Base-by-base conservation (phyloP, 352 stramenopile genomes). In the Phytophthora pisi region DNA sequence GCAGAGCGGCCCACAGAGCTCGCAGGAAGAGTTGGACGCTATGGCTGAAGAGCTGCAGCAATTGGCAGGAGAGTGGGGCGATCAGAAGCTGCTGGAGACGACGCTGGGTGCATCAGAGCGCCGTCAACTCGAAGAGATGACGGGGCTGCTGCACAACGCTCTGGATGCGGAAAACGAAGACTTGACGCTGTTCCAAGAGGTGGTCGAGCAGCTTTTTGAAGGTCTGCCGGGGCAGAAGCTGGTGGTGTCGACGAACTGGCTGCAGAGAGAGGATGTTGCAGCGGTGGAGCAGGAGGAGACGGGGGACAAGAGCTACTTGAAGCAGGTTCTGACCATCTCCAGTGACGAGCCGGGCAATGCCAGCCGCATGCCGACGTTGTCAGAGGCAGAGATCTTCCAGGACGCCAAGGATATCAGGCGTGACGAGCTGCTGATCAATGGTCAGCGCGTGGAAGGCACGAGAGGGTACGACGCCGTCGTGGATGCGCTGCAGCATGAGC, bases 331-430 rank as follows among this genome's bases (percentile, higher is more conserved):
- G 36, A 52, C 61, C 0, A 57, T 77, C 20, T 43, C 45, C 40
- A 64, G 64, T 52, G 51, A 58, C 4, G 31, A 57, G 9, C 11
- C 24, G 11, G 30, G 9, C 15, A 67, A 63, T n/a, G 8, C 10
- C 9, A 57, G 30, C 31, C 53, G 40, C 34, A 64, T 62, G 23
- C 82, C 26, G 6, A 68, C 26, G 4, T 63, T 92, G 3, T 78
- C 78, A 1, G 81, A 91, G 7, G 80, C 79, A 0, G 70, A 92
- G 51, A 78, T 72, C 26, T 90, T 90, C 52, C 86, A 95, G 61
- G 86, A 95, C 57, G 76, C 86, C 6, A 95, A 95, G 63, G 86
- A 95, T 66, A 86, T 95, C 57, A 69, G 78, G 36, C 82, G 86
- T n/a, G 86, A 95, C 59, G 81, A 92, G 40, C 34, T 95, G 8